Conservation (phyloP, 202 grass and related monocot genomes). For the Schoenoplectus triqueter region DNA sequence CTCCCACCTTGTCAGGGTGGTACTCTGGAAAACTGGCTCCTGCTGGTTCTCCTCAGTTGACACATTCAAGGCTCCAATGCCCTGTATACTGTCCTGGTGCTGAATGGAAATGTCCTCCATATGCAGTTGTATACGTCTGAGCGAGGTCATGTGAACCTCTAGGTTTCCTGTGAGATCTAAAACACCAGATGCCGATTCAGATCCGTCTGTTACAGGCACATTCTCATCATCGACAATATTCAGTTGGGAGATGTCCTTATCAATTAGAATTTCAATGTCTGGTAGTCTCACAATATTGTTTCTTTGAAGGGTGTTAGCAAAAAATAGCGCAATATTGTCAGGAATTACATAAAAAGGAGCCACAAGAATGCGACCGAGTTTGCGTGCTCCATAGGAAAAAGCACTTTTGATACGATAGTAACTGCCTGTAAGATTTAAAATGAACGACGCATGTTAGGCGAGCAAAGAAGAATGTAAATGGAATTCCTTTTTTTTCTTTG, state of each 20-base stretch:
- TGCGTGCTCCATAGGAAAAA: constrained; percentile 76
- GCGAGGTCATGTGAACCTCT: constrained; percentile 61
- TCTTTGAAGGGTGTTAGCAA: constrained; percentile 67
- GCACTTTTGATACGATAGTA: constrained; percentile 81
- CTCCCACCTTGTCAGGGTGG: constrained; percentile 4
- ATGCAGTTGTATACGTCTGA: constrained; percentile 64
- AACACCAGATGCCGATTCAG: constrained; percentile 36
- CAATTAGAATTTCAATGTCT: constrained; percentile 37
- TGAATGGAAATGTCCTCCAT: constrained; percentile 58
- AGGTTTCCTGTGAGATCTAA: constrained; percentile 67
- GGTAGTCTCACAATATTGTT: constrained; percentile 56
- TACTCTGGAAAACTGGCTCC: constrained; percentile 9
- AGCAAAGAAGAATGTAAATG: constrained; percentile 32
- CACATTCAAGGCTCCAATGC: constrained; percentile 35
- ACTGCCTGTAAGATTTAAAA: constrained; percentile 57
- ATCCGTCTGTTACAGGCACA: constrained; percentile 1
- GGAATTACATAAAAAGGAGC: constrained; percentile 49
- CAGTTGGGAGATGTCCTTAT: constrained; percentile 32
- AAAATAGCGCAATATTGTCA: constrained; percentile 64
- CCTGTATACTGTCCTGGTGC: constrained; percentile 44
- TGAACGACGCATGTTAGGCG: background rate
- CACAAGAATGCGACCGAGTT: constrained; percentile 73
- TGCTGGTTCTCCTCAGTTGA: constrained; percentile 1
- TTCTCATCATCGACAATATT: constrained; percentile 31
- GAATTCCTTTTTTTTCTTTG: background rate